These are phyloP conservation scores for Paxillus ammoniavirescens DNA, from an alignment of 768 basidiomycete species.

Conservation along the genomic window DNA sequence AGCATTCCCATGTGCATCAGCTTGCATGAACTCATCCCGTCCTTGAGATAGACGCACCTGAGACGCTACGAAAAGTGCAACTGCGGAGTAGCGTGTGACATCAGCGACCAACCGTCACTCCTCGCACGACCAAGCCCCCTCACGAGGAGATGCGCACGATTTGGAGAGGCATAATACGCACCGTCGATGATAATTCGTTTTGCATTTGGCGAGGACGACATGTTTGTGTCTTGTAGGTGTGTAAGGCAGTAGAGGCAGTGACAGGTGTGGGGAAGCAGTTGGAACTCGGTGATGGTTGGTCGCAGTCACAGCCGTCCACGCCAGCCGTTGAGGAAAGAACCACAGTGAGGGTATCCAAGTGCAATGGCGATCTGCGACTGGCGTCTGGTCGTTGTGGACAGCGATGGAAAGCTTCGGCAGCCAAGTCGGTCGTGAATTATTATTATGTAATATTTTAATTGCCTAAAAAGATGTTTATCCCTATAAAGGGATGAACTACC, in stretches of 20 bases:
- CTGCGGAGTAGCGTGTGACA: slow-evolving; percentile 27
- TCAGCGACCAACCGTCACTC: slow-evolving; percentile 7
- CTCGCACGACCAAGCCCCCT: not conserved
- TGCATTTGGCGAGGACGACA: slow-evolving; percentile 32
- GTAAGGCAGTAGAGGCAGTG: not conserved
- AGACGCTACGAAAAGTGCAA: slow-evolving; percentile 50
- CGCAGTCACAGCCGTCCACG: not conserved
- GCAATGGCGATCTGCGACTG: not conserved
- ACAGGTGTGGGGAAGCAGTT: not conserved
- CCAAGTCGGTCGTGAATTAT: no score
- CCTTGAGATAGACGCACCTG: slow-evolving; percentile 39
- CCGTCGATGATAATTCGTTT: slow-evolving; percentile 48
- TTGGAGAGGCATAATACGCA: no score
- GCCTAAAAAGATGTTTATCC: not conserved
- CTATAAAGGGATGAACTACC: not conserved
- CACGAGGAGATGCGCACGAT: no score
- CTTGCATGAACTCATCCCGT: not conserved
- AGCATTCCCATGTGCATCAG: not conserved
- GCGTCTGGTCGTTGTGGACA: not conserved
- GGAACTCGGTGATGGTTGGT: not conserved
- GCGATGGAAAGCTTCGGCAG: not conserved
- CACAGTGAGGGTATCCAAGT: not conserved
- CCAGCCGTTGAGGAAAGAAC: not conserved
- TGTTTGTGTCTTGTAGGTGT: slow-evolving; percentile 1
- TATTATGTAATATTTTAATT: no score